Conservation (phyloP, 2,329 filamentous ascomycete genomes). For the Calonectria hawksworthii region DNA sequence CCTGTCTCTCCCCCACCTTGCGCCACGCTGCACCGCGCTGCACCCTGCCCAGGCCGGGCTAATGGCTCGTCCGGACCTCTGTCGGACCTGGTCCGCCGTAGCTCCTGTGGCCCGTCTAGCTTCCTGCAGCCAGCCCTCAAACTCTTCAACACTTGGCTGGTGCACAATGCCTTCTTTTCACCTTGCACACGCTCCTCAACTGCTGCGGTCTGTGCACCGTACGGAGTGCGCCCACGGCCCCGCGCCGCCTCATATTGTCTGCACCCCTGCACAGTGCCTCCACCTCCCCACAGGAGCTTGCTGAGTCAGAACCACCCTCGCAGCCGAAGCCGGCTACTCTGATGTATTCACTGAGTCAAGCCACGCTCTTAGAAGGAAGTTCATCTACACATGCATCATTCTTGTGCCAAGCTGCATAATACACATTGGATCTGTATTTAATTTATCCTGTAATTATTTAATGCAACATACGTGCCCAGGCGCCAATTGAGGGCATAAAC, state of each 20-base stretch:
- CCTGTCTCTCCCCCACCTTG: no score
- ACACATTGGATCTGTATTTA: no score
- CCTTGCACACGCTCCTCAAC: neutral
- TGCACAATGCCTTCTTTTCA: neutral
- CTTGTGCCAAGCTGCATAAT: no score
- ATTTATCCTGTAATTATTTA: no score
- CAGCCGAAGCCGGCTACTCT: neutral
- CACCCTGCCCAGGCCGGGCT: neutral
- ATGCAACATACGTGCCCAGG: no score
- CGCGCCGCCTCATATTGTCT: neutral
- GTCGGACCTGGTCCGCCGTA: neutral
- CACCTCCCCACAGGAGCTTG: neutral
- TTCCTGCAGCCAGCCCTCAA: no score
- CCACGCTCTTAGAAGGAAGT: no score
- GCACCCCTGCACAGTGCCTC: neutral
- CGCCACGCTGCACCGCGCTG: neutral
- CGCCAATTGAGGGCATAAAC: no score
- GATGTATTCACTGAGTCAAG: neutral
- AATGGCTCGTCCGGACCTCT: neutral
- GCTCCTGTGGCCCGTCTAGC: no score
- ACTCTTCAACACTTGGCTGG: neutral
- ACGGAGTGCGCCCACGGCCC: no score
- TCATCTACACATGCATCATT: no score
- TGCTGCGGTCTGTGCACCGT: no score
- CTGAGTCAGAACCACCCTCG: neutral